Evolutionary conservation across 441 rosid species (phyloP), one percentile per base, ranked within the genome.

Genomic region (Raphanus hybrid): DNA sequence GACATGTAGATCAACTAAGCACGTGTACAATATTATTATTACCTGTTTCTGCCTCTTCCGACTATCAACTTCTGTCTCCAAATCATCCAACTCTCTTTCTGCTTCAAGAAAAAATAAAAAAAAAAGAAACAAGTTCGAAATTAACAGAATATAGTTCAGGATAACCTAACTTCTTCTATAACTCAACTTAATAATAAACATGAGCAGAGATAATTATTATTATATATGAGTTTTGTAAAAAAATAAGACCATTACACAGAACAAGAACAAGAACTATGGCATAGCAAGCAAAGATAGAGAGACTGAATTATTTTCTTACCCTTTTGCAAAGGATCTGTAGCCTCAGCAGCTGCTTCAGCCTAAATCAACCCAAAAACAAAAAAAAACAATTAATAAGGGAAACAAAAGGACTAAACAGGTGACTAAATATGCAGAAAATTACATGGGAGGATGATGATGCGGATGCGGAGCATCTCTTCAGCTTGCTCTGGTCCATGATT

Each of bases 271-370:
- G 34, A 29, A 29, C 34, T 29, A 29, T 29, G 34, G 34, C 34
- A 29, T 29, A 4, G 34, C 34, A 29, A 29, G 34, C 34, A 29
- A 29, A 3, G 26, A 23, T 23, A 23, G 4, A 29, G 34, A 29
- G 34, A 11, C 55, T 48, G 15, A 48, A 48, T 48, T n/a, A 48
- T 48, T 48, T 48, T 48, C 55, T 48, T 48, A 45, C 52, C 55
- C 55, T 48, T 48, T 48, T 48, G 55, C 55, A 48, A 4, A 48
- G 55, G 55, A 48, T 12, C n/a, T 43, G 50, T 43, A 10, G 50
- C 50, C 50, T 43, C 16, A 48, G n/a, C 55, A 48, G 16, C 55
- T 48, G 55, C 55, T 48, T 48, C 55, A 48, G 55, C 55, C 55
- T 48, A 48, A 48, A n/a, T 3, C 12, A 43, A 43, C 52, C 14